These are phyloP conservation scores for Geosmithia morbida DNA, from an alignment of 2,329 filamentous ascomycete genomes.

Conservation along the genomic window DNA sequence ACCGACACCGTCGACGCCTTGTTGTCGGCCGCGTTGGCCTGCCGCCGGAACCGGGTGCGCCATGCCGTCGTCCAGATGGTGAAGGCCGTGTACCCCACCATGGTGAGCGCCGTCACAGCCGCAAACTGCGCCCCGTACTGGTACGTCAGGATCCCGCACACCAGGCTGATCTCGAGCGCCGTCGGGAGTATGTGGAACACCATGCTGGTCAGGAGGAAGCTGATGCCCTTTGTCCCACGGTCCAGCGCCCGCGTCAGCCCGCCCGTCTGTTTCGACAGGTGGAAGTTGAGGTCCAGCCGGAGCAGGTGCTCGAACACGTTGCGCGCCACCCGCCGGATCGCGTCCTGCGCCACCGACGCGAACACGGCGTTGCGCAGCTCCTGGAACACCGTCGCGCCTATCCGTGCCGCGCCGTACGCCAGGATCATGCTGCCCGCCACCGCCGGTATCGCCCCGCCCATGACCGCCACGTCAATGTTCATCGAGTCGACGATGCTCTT, in stretches of 20 bases:
- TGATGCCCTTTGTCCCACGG: conserved; percentile 94
- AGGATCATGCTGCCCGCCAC: conserved; percentile 88
- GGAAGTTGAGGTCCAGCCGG: conserved; percentile 81
- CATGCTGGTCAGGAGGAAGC: conserved; percentile 94
- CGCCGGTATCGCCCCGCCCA: conserved; percentile 79
- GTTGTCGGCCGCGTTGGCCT: conserved; percentile 94
- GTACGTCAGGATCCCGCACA: conserved; percentile 92
- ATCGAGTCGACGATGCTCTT: conserved; percentile 95
- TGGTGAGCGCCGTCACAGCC: conserved; percentile 76
- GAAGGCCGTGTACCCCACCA: conserved; percentile 91
- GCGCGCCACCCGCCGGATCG: conserved; percentile 77
- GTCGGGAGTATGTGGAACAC: conserved; percentile 95
- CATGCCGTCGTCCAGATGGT: conserved; percentile 94
- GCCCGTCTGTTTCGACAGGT: conserved; percentile 86
- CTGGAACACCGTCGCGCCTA: conserved; percentile 81
- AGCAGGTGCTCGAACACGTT: conserved; percentile 89
- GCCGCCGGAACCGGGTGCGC: conserved; percentile 90
- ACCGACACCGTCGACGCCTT: conserved; percentile 89
- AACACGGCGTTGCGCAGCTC: conserved; percentile 94
- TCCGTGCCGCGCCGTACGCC: conserved; percentile 78
- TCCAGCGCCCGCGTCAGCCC: conserved; percentile 90
- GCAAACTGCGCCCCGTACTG: conserved; percentile 91
- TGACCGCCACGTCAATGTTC: conserved; percentile 82
- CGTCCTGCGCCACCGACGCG: conserved; percentile 91
- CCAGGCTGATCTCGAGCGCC: conserved; percentile 83